Percentiles rank a stretch among this genome's conserved stretches.
phyloP scores from a whole-genome alignment of 495 filamentous ascomycete species.

The Halenospora varia region DNA sequence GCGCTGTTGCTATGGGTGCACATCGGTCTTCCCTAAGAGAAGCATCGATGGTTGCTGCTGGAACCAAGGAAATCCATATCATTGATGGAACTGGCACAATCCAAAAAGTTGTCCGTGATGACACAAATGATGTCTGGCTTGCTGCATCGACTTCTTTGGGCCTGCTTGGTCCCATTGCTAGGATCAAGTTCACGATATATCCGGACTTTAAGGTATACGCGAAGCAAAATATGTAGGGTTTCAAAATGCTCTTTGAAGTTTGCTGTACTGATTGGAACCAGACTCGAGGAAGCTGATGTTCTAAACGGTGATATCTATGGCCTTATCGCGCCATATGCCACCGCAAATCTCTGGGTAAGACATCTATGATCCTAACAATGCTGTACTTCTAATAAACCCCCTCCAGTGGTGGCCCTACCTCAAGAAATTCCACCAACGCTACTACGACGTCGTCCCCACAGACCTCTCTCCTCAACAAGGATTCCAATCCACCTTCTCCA shows the following conservation, averaged over 20 bases:
- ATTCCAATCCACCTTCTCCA: constrained; percentile 48
- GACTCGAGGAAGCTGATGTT: constrained; percentile 39
- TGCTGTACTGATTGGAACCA: constrained; percentile 16
- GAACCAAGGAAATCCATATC: constrained; percentile 43
- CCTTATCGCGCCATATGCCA: constrained; percentile 44
- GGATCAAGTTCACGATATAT: constrained; percentile 42
- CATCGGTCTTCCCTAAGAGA: constrained; percentile 42
- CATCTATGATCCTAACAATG: background rate
- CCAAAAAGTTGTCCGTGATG: constrained; percentile 34
- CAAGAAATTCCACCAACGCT: constrained; percentile 45
- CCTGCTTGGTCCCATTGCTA: constrained; percentile 40
- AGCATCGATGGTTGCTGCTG: constrained; percentile 46
- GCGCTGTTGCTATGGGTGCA: constrained; percentile 45
- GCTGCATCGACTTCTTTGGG: constrained; percentile 45
- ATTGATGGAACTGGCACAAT: constrained; percentile 41
- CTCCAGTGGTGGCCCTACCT: constrained; percentile 47
- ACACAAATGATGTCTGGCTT: constrained; percentile 41
- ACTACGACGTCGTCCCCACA: constrained; percentile 41
- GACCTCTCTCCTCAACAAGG: constrained; percentile 38
- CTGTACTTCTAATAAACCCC: background rate
- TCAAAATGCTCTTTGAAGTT: background rate
- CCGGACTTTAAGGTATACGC: constrained; percentile 46
- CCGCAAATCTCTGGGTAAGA: constrained; percentile 43
- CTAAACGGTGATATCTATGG: constrained; percentile 44
- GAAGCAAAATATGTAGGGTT: constrained; percentile 39